Evolutionary conservation across 1,139 yeast genomes (phyloP), one percentile per base, ranked within the genome.

Genomic region (Diutina ranongensis): DNA sequence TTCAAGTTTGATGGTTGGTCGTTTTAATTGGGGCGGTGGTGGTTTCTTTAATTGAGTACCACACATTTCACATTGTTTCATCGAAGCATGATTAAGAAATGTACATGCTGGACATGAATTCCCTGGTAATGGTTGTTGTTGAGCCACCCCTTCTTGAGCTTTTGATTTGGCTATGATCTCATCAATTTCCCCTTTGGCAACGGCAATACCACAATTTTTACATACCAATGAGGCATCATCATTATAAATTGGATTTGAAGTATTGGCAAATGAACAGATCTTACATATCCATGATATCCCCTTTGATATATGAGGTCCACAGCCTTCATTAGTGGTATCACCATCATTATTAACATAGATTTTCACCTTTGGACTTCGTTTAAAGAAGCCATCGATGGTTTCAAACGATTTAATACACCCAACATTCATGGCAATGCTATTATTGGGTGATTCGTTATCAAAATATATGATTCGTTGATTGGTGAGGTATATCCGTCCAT

Each of bases 61-160:
- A 64, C 97, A 92, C 58, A 92, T 74, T 60, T 92, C 98, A 60
- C 98, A 92, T 51, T 68, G 71, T 44, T 72, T 65, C 68, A 92
- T 65, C 3, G 85, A 76, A 0, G 89, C 84, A 59, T 89, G 96
- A 58, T 92, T 92, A 15, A 77, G 66, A 56, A 89, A 92, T 0
- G 97, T 92, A 56, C 97, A 92, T 42, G 74, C 70, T 0, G 88
- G 80, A 53, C 98, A 92, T 45, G 71, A 18, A 21, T 35, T 31
- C 4, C 4, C 34, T 27, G 8, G 8, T 27, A 27, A 27, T 8
- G 31, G 31, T 27, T 27, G 12, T 27, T 27, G 31, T 27, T 12
- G 10, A 27, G 10, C 31, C 12, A 8, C 12, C 10, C 31, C 31
- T 8, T 8, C 31, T 8, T 8, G 12, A 27, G 31, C 31, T 27